These are phyloP conservation scores for Nitzschia palea DNA, from an alignment of 108 stramenopile genomes.

Conservation along the genomic window DNA sequence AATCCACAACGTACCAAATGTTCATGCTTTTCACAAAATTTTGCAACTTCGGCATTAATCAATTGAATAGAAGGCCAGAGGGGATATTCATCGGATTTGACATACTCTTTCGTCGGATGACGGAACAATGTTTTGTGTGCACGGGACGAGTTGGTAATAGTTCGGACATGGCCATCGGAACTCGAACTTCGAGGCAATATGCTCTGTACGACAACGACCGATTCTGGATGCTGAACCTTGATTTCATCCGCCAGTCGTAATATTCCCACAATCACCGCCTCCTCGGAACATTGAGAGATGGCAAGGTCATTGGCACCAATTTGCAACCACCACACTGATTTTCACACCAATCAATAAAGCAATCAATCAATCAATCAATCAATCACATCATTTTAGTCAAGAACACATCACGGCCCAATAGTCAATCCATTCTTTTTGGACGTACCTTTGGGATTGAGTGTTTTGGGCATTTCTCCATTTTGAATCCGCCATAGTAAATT, in stretches of 20 bases:
- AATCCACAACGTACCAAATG: constrained; percentile 5
- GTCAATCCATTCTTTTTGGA: no score
- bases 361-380: constrained; percentile 32
- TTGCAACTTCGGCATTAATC: constrained; percentile 33
- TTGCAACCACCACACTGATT: constrained; percentile 39
- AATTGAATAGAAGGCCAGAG: constrained; percentile 40
- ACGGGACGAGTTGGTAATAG: not conserved
- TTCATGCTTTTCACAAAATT: constrained; percentile 34
- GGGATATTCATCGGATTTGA: constrained; percentile 2
- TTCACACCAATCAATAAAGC: not conserved
- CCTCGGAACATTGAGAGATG: constrained; percentile 61
- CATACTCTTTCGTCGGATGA: constrained; percentile 5
- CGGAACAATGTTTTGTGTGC: not conserved
- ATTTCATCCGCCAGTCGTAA: constrained; percentile 65
- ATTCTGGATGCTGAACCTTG: constrained; percentile 34
- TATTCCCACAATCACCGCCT: constrained; percentile 67
- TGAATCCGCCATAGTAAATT: constrained; percentile 77
- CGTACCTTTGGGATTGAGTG: constrained; percentile 14
- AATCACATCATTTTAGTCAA: no score
- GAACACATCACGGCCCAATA: no score
- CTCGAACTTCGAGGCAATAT: constrained; percentile 44
- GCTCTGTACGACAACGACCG: constrained; percentile 60
- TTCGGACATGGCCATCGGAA: constrained; percentile 2
- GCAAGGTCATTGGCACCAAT: constrained; percentile 74
- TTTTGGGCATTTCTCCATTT: constrained; percentile 66